phyloP scores from a whole-genome alignment of 2,329 filamentous ascomycete genomes.

The Pseudogymnoascus sp. region DNA sequence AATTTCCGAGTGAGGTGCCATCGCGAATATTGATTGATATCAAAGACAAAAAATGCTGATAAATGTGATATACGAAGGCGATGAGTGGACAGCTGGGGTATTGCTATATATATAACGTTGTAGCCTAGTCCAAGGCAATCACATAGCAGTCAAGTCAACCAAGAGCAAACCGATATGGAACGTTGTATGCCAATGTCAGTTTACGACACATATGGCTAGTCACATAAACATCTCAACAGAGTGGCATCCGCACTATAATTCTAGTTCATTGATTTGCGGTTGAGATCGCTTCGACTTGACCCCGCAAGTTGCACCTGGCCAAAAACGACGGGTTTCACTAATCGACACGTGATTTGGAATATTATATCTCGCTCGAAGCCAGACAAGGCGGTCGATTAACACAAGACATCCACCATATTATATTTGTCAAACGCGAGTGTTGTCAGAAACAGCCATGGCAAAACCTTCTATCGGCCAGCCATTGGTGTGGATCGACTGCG shows the following conservation, averaged over 20 bases:
- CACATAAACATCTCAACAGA: background rate
- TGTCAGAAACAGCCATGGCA: background rate
- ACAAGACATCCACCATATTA: background rate
- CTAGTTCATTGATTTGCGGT: background rate
- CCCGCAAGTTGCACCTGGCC: background rate
- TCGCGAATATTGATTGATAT: background rate
- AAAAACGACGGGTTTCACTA: background rate
- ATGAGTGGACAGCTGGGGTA: background rate
- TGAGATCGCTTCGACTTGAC: conserved; percentile 1
- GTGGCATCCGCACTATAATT: background rate
- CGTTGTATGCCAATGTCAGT: background rate
- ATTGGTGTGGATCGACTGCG: conserved; percentile 30
- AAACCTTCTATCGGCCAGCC: conserved; percentile 14
- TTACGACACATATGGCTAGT: background rate
- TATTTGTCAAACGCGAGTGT: background rate
- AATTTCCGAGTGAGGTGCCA: conserved; percentile 13
- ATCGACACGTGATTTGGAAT: conserved; percentile 6
- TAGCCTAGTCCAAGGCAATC: background rate
- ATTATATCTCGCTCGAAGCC: background rate
- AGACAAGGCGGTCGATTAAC: background rate
- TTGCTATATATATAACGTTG: background rate
- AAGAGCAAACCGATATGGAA: background rate
- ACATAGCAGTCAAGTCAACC: background rate
- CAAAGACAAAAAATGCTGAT: background rate
- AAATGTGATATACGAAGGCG: background rate